These are phyloP conservation scores for Mycena sp. DNA, from an alignment of 1,284 basidiomycete genomes.

Conservation along the genomic window DNA sequence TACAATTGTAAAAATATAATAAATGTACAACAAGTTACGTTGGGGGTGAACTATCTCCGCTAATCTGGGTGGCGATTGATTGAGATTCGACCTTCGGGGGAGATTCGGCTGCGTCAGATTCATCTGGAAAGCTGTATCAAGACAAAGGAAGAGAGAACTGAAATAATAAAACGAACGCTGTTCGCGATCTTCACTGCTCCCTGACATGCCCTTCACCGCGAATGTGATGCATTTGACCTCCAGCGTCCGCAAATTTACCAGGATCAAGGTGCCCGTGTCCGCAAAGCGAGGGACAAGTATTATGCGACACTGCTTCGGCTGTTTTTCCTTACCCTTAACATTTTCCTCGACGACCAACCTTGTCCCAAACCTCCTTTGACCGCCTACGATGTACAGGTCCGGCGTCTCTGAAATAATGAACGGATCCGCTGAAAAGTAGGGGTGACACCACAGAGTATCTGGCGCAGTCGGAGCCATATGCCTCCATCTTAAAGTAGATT, in stretches of 20 bases:
- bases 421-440: conserved; percentile 89
- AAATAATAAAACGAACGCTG: conserved; percentile 7
- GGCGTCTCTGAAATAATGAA: conserved; percentile 90
- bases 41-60: conserved; percentile 1
- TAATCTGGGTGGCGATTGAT: background rate
- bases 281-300: conserved; percentile 89
- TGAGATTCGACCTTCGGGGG: background rate
- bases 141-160: background rate
- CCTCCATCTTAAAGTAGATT: conserved; percentile 89
- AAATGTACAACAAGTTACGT: background rate
- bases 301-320: conserved; percentile 68
- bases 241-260: conserved; percentile 64
- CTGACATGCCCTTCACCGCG: conserved; percentile 47
- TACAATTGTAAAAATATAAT: conserved; percentile 16
- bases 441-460: conserved; percentile 99
- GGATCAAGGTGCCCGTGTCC: conserved; percentile 67
- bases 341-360: conserved; percentile 58
- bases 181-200: conserved; percentile 38
- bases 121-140: background rate
- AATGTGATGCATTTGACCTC: conserved; percentile 58
- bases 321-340: conserved; percentile 35
- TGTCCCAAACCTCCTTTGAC: conserved; percentile 87
- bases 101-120: background rate
- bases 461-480: conserved; percentile 98
- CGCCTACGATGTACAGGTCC: conserved; percentile 92